Evolutionary conservation across 495 filamentous ascomycete genomes (phyloP).

Genomic region (Pyronema domesticum): DNA sequence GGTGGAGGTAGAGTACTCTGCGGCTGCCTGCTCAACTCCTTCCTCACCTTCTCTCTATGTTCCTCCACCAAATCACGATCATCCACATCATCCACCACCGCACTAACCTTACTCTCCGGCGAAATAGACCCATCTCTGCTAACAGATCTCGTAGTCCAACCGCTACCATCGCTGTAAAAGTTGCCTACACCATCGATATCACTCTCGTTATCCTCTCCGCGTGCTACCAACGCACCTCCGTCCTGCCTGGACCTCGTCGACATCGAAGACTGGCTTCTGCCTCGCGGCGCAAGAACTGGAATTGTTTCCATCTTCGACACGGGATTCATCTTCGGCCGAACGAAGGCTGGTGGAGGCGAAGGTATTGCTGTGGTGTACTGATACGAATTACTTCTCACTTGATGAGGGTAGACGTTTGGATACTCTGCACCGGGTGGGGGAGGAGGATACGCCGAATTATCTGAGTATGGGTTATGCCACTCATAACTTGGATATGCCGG

Average conservation of each 20-base stretch:
- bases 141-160: background rate
- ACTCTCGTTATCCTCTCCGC: background rate
- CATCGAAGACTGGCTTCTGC: too few species aligned
- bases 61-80: background rate
- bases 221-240: background rate
- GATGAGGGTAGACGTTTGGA: slow-evolving; percentile 6
- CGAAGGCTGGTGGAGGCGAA: slow-evolving; percentile 1
- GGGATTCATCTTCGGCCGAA: too few species aligned
- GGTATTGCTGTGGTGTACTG: slow-evolving; percentile 2
- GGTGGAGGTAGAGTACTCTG: background rate
- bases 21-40: background rate
- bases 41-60: background rate
- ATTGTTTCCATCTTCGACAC: too few species aligned
- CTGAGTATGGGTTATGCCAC: background rate
- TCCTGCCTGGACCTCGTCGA: too few species aligned
- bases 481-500: background rate
- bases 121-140: background rate
- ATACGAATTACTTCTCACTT: background rate
- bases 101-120: background rate
- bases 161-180: background rate
- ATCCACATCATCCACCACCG: background rate
- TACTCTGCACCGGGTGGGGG: slow-evolving; percentile 8
- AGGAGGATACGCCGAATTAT: background rate
- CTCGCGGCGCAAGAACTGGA: too few species aligned
- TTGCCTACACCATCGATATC: background rate